A percentile compares a stretch with the other conserved stretches of the same genome.
phyloP scores from a whole-genome alignment of 2,329 filamentous ascomycete genomes.

The Fusarium abutilonis region DNA sequence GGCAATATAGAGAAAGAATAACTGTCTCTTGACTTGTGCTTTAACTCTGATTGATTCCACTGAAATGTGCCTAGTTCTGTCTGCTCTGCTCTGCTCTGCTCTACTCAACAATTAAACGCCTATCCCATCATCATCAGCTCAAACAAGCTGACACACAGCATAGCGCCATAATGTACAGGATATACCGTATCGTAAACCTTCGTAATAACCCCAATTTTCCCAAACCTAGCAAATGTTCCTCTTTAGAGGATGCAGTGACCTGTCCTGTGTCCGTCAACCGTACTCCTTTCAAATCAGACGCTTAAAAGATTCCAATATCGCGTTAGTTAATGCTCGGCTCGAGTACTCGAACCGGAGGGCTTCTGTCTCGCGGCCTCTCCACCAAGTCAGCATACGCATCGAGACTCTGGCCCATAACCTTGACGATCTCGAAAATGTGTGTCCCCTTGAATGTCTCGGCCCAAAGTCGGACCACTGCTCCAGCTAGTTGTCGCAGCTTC shows the following conservation, averaged over 20 bases:
- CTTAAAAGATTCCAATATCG: constrained; percentile 13
- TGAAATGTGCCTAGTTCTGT: neutral
- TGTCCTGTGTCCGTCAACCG: neutral
- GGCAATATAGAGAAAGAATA: neutral
- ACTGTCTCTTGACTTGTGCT: neutral
- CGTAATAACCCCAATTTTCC: constrained; percentile 9
- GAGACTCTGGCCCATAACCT: constrained; percentile 65
- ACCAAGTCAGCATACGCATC: constrained; percentile 67
- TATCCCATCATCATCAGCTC: constrained; percentile 1
- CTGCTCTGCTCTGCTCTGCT: no score
- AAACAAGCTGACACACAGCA: neutral
- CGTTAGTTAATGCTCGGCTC: constrained; percentile 38
- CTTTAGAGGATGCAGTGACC: neutral
- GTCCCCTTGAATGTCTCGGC: constrained; percentile 70
- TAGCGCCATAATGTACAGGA: constrained; percentile 32
- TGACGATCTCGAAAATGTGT: constrained; percentile 69
- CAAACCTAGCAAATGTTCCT: neutral
- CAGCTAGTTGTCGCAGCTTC: constrained; percentile 65
- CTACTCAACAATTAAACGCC: neutral
- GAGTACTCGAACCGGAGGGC: constrained; percentile 43
- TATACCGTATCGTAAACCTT: constrained; percentile 23
- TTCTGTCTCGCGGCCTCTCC: constrained; percentile 63
- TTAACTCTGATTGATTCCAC: constrained; percentile 1
- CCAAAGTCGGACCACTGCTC: constrained; percentile 68
- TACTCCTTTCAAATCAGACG: constrained; percentile 15